Percentiles rank a stretch among this genome's conserved stretches.
These are phyloP conservation scores for Erigeron canadensis DNA, from an alignment of 129 eudicot genomes.

Conservation along the genomic window DNA sequence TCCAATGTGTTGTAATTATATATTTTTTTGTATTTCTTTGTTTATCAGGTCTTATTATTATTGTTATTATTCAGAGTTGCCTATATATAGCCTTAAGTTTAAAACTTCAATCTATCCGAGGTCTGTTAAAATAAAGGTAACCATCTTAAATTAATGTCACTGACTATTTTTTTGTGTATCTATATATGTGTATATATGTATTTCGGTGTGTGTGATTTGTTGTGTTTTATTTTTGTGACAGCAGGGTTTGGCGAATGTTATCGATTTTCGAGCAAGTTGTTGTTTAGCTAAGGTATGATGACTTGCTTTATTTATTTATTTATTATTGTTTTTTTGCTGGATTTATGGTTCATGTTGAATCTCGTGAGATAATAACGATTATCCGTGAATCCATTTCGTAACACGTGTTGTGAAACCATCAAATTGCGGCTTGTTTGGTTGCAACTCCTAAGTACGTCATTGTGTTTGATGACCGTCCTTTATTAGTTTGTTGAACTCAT, in stretches of 20 bases:
- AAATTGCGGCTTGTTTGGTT: too few relatives aligned
- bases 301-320: slow-evolving; percentile 2
- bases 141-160: not conserved
- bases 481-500: too few relatives aligned
- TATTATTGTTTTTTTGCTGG: not conserved
- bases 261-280: slow-evolving; percentile 30
- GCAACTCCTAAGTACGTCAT: too few relatives aligned
- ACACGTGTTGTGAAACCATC: slow-evolving; percentile 12
- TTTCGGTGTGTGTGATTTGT: slow-evolving; percentile 11
- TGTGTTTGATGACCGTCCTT: too few relatives aligned
- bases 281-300: slow-evolving; percentile 37
- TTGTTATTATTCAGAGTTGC: slow-evolving; percentile 35
- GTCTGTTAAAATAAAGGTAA: slow-evolving; percentile 44
- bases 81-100: slow-evolving; percentile 45
- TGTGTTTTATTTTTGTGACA: slow-evolving; percentile 3
- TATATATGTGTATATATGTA: slow-evolving; percentile 12
- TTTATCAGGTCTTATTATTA: slow-evolving; percentile 43
- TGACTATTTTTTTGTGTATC: not conserved
- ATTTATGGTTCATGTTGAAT: slow-evolving; percentile 12
- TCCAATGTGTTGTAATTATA: too few relatives aligned
- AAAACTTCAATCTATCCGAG: slow-evolving; percentile 35
- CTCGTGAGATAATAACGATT: slow-evolving; percentile 1
- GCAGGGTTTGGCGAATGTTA: slow-evolving; percentile 46
- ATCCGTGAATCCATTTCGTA: not conserved
- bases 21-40: not conserved